Base-by-base conservation (phyloP, 2,329 filamentous ascomycete species). In the Fusarium multiceps region DNA sequence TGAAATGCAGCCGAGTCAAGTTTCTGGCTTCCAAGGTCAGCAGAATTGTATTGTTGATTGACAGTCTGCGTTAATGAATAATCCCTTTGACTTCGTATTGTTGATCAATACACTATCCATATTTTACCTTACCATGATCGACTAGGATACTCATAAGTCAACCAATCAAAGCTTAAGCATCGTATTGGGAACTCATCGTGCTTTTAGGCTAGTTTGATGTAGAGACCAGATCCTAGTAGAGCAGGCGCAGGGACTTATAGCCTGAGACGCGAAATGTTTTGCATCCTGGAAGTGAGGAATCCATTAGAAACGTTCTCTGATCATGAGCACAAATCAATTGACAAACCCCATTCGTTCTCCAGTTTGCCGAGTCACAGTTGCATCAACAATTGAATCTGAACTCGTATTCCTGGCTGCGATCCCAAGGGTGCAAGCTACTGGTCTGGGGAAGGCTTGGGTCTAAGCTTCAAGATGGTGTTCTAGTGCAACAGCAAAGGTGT, bases 231-330 rank as follows among this genome's bases (percentile, higher is more conserved):
- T 34, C 48, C 34, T 16, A 34, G 46, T 8, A 49, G 43, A 41
- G 20, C 20, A 41, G 32, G 30, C 40, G 14, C 42, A 46, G 28
- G 55, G 59, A 49, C 37, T 23, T 53, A 43, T 30, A 34, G 30
- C 42, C 51, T 70, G 66, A 70, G 67, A 70, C 66, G 42, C 14
- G 32, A 12, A 23, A 42, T 28, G 53, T 70, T 59, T 63, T 32
- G 32, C 42, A 42, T 43, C 27, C 40, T 49, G 30, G 41, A 48
- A 30, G 11, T 21, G 27, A 37, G 58, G 53, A 59, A 34, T 25
- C 21, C 21, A 13, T 20, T 45, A 25, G 13, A n/a, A 21, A 27
- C 7, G 13, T 27, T 40, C 13, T 12, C 27, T n/a, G 8, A 53
- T 18, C 6, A 13, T 6, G 14, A 42, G 34, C 23, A 27, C 21